Evolutionary conservation across 2,329 filamentous ascomycete species (phyloP), one percentile per base, ranked within the genome.

Genomic region (Calycina marina): DNA sequence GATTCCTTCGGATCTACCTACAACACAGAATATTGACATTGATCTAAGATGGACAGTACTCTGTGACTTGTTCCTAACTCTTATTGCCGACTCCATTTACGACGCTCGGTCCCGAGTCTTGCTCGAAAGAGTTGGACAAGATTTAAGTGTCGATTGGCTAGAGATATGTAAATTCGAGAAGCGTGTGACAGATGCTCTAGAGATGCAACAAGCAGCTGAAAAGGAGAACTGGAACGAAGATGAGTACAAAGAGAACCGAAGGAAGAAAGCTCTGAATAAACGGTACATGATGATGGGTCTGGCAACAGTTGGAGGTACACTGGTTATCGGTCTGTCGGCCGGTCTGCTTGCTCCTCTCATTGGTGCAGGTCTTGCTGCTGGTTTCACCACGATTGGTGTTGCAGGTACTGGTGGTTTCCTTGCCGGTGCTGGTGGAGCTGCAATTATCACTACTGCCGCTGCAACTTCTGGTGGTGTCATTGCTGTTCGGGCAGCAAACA

Each of bases 161-260:
- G 90, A 98, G 43, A 93, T 96, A 36, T 93, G 85, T 56, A 76
- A 84, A 24, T 98, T 98, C 49, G 90, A 98, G 58, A 96, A 94
- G 59, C 78, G 85, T 32, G 84, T 98, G 4, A 94, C 90, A 5
- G 90, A 98, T 56, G 85, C 90, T 1, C 62, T 98, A 14, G 90
- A 98, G 56, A 94, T 98, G 84, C 88, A 96, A 57, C 85, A 96
- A 55, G 76, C 81, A 28, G 83, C 84, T 4, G 80, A 85, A 41
- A 92, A 88, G 49, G 90, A 98, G 57, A 93, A 88, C 41, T 98
- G 90, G 90, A 92, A 94, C 44, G 90, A 98, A 54, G 78, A 90
- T 8, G 83, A 92, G 42, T 85, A 96, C 52, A 84, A 96, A 66
- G 84, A 93, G 54, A 70, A 65, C 37, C 72, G 90, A 28, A 70